Conservation (phyloP, 2,329 filamentous ascomycete genomes). For the Karstenula rhodostoma region DNA sequence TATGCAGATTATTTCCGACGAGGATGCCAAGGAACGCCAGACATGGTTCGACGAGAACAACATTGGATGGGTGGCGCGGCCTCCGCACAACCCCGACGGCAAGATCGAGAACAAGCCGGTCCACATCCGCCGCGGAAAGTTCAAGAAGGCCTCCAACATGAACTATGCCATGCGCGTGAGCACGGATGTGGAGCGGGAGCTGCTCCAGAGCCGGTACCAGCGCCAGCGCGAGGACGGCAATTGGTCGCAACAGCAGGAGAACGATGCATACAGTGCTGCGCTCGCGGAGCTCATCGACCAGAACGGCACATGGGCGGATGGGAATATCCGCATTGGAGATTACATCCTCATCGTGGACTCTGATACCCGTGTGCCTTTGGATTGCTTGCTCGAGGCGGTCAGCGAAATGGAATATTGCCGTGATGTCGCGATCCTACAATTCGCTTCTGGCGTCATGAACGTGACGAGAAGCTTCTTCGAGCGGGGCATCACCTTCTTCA, state of each 20-base stretch:
- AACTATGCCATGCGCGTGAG: conserved; percentile 72
- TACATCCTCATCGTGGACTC: conserved; percentile 73
- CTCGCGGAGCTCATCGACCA: conserved; percentile 71
- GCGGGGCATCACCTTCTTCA: conserved; percentile 80
- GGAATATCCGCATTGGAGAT: conserved; percentile 85
- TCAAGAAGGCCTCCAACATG: conserved; percentile 72
- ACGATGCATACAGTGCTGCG: conserved; percentile 39
- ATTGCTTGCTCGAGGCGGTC: conserved; percentile 80
- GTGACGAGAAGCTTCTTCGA: conserved; percentile 77
- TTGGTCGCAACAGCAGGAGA: conserved; percentile 47
- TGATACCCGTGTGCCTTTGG: conserved; percentile 61
- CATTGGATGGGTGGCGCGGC: conserved; percentile 60
- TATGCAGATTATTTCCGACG: conserved; percentile 65
- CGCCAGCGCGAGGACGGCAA: conserved; percentile 20
- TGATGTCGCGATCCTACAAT: conserved; percentile 81
- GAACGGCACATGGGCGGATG: conserved; percentile 76
- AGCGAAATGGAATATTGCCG: conserved; percentile 84
- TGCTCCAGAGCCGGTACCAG: conserved; percentile 45
- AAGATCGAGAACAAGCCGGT: conserved; percentile 23
- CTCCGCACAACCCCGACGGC: conserved; percentile 49
- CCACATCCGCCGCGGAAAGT: conserved; percentile 46
- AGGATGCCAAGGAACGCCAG: conserved; percentile 54
- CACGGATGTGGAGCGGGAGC: conserved; percentile 68
- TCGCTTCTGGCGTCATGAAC: conserved; percentile 74
- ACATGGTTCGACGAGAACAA: conserved; percentile 61